Conservation (phyloP, 495 filamentous ascomycete genomes). For the Talaromyces ruber region DNA sequence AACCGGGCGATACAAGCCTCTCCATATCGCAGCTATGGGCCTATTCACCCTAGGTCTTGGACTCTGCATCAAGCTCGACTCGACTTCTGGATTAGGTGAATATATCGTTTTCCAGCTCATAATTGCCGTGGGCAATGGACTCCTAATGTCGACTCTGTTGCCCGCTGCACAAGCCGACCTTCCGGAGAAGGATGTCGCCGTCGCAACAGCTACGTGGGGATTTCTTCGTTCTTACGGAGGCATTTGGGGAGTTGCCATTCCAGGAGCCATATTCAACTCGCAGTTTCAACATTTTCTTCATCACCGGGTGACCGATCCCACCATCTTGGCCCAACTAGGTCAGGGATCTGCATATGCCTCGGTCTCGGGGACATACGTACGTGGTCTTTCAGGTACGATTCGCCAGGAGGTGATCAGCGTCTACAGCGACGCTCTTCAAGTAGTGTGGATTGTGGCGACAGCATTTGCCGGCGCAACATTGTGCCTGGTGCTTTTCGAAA, state of each 20-base stretch:
- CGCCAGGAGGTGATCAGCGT: no score
- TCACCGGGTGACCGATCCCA: no score
- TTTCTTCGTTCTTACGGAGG: slow-evolving; percentile 40
- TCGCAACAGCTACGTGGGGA: slow-evolving; percentile 31
- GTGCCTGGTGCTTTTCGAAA: no score
- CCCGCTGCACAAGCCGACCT: slow-evolving; percentile 31
- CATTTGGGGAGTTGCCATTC: slow-evolving; percentile 45
- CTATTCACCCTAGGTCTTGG: slow-evolving; percentile 31
- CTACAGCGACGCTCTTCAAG: no score
- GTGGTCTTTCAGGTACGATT: no score
- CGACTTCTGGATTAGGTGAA: slow-evolving; percentile 7
- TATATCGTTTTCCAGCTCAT: slow-evolving; percentile 28
- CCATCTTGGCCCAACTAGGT: no score
- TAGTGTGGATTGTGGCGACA: no score
- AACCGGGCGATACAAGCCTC: slow-evolving; percentile 35
- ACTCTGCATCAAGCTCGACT: slow-evolving; percentile 24
- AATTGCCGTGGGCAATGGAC: slow-evolving; percentile 20
- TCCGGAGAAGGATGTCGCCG: slow-evolving; percentile 29
- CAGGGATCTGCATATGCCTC: no score
- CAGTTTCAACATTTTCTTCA: no score
- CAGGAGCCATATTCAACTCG: slow-evolving; percentile 42
- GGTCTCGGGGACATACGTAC: no score
- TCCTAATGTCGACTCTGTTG: slow-evolving; percentile 20
- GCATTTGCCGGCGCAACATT: no score
- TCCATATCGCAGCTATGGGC: slow-evolving; percentile 29